Conservation (phyloP, 2,329 filamentous ascomycete genomes). For the Trichoderma gracile region DNA sequence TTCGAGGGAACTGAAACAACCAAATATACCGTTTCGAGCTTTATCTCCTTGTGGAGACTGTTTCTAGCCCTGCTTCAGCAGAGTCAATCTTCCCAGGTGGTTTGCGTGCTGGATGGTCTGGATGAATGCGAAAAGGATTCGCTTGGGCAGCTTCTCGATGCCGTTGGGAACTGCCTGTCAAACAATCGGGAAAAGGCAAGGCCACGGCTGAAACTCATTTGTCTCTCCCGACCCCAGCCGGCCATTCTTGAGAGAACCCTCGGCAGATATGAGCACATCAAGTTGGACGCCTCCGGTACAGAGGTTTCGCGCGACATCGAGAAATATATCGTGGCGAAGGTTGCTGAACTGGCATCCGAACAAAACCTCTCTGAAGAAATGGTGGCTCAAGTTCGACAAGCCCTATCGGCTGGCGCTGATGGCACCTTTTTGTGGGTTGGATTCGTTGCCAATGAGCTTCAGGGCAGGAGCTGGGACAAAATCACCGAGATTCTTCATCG, state of each 20-base stretch:
- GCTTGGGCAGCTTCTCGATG: conserved; percentile 10
- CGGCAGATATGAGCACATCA: conserved; percentile 5
- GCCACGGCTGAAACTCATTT: conserved; percentile 8
- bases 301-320: conserved; percentile 9
- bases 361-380: conserved; percentile 4
- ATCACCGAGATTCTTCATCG: conserved; percentile 12
- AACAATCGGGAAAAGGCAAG: background rate
- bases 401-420: conserved; percentile 12
- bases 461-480: conserved; percentile 16
- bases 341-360: conserved; percentile 8
- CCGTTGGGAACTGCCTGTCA: conserved; percentile 1
- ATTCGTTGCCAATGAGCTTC: conserved; percentile 19
- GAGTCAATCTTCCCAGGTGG: conserved; percentile 6
- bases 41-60: conserved; percentile 11
- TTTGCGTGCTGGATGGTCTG: conserved; percentile 13
- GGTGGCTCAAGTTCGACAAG: background rate
- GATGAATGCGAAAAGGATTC: conserved; percentile 19
- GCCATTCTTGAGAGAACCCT: conserved; percentile 9
- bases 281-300: background rate
- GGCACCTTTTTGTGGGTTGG: conserved; percentile 18
- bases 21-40: conserved; percentile 14
- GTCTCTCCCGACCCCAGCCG: conserved; percentile 9
- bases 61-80: conserved; percentile 12
- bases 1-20: conserved; percentile 17
- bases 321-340: conserved; percentile 9